Conservation (phyloP, 2,329 filamentous ascomycete species). For the Ampelomyces quisqualis region DNA sequence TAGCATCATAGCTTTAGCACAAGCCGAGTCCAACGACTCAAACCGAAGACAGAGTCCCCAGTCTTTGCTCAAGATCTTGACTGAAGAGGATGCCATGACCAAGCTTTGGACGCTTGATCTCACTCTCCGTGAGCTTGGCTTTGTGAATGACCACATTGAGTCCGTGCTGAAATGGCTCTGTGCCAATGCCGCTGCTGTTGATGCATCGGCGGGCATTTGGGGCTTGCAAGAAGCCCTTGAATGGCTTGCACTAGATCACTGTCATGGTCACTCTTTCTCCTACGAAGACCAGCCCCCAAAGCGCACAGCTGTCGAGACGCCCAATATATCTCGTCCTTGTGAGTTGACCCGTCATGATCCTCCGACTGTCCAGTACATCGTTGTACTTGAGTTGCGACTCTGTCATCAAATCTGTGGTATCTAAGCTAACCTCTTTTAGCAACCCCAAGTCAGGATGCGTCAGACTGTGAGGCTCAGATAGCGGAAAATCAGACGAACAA, state of each 20-base stretch:
- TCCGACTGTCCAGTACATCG: neutral
- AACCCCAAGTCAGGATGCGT: constrained; percentile 3
- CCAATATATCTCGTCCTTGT: constrained; percentile 32
- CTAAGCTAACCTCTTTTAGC: neutral
- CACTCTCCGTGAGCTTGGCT: constrained; percentile 67
- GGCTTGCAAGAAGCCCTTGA: constrained; percentile 85
- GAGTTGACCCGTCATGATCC: constrained; percentile 7
- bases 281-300: constrained; percentile 56
- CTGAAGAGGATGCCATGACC: constrained; percentile 76
- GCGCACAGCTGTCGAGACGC: constrained; percentile 16
- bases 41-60: constrained; percentile 51
- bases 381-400: no score
- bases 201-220: constrained; percentile 66
- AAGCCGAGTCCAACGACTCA: constrained; percentile 59
- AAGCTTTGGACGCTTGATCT: constrained; percentile 84
- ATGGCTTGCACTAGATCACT: constrained; percentile 81
- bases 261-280: constrained; percentile 66
- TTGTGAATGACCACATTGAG: constrained; percentile 51
- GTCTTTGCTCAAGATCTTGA: constrained; percentile 46
- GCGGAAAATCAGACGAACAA: neutral
- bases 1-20: constrained; percentile 71
- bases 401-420: no score
- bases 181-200: constrained; percentile 43
- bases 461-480: neutral
- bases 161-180: constrained; percentile 40